Conservation (phyloP, 306 rosid species). For the Dalbergia oliveri region DNA sequence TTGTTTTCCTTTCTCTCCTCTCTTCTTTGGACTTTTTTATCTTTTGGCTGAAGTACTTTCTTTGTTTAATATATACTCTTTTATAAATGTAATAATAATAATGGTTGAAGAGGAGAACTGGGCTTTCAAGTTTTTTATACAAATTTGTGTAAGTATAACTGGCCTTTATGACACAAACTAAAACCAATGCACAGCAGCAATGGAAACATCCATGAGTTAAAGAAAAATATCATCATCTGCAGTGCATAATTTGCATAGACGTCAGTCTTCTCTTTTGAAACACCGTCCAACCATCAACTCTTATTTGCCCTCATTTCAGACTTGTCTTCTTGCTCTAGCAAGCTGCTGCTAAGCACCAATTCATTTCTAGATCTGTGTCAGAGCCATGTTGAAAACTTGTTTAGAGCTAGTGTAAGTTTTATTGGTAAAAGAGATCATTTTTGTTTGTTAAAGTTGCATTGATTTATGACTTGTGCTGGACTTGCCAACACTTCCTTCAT, state of each 20-base stretch:
- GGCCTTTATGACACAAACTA: neutral
- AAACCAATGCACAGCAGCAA: neutral
- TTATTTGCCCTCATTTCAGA: slow-evolving; percentile 16
- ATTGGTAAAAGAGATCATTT: neutral
- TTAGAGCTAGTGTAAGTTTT: neutral
- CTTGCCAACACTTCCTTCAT: slow-evolving; percentile 2
- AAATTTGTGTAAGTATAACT: neutral
- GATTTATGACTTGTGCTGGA: neutral
- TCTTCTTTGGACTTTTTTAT: neutral
- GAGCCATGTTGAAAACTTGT: slow-evolving; percentile 17
- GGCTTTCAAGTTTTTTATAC: neutral
- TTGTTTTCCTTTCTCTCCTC: neutral
- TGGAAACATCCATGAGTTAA: neutral
- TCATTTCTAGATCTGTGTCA: neutral
- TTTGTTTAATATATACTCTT: slow-evolving; percentile 9
- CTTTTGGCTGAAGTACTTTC: neutral
- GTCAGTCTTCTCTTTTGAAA: neutral
- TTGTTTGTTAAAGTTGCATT: neutral
- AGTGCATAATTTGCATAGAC: neutral
- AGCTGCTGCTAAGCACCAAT: slow-evolving; percentile 13
- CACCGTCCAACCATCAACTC: neutral
- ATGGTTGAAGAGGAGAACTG: neutral
- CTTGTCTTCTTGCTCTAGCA: slow-evolving; percentile 9
- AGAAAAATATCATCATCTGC: neutral
- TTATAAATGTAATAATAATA: neutral